phyloP scores from a whole-genome alignment of 2,329 filamentous ascomycete genomes.

The Phyllosticta paracitricarpa region DNA sequence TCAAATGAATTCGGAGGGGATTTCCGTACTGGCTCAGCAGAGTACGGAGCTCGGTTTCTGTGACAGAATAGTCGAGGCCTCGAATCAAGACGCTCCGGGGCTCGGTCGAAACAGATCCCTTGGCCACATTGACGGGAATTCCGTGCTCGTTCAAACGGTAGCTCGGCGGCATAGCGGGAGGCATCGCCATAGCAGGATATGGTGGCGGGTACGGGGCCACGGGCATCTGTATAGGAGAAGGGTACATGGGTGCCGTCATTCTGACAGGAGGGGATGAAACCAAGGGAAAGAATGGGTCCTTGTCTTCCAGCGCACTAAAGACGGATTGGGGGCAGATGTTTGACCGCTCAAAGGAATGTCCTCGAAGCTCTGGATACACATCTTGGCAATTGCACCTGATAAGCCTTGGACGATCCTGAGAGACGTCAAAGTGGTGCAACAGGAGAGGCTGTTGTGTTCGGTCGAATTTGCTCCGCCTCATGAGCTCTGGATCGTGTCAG shows the following conservation, averaged over 20 bases:
- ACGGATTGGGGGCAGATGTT: slow-evolving; percentile 22
- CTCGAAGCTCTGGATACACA: slow-evolving; percentile 18
- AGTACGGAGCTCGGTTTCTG: slow-evolving; percentile 18
- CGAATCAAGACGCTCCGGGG: slow-evolving; percentile 28
- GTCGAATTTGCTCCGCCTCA: slow-evolving; percentile 21
- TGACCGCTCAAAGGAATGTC: slow-evolving; percentile 21
- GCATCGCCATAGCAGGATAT: slow-evolving; percentile 1
- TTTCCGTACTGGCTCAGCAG: slow-evolving; percentile 20
- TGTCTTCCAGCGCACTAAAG: not conserved
- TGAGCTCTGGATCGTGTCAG: slow-evolving; percentile 3
- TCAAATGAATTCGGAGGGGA: slow-evolving; percentile 19
- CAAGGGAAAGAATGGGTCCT: not conserved
- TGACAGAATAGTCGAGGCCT: slow-evolving; percentile 21
- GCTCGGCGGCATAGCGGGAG: slow-evolving; percentile 9
- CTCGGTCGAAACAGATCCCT: slow-evolving; percentile 27
- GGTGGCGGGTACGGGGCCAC: slow-evolving; percentile 11
- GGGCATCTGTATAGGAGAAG: not conserved
- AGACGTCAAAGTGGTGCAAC: slow-evolving; percentile 13
- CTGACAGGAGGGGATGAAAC: not conserved
- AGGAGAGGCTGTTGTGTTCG: slow-evolving; percentile 16
- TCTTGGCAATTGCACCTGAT: slow-evolving; percentile 26
- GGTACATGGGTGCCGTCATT: slow-evolving; percentile 14
- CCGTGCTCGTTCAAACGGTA: slow-evolving; percentile 24
- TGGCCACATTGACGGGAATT: slow-evolving; percentile 27
- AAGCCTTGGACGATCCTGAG: slow-evolving; percentile 17